Conservation (phyloP, 73 alveolate species). For the Loxodes magnus region DNA sequence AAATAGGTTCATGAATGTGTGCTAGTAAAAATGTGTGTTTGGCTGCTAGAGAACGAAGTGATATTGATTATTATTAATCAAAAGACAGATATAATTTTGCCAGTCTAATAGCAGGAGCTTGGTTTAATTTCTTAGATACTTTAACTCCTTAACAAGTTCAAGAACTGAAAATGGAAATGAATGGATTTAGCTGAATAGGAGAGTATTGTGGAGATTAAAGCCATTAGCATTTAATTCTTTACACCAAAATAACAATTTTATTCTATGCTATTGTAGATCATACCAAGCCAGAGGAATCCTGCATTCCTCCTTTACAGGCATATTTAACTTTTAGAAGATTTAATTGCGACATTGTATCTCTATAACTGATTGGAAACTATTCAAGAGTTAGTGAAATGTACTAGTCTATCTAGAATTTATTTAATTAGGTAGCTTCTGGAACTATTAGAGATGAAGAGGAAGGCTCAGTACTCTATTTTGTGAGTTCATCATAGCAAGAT, state of each 20-base stretch:
- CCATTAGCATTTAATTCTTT: constrained; percentile 69
- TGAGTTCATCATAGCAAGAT: background rate
- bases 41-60: constrained; percentile 48
- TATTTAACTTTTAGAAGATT: constrained; percentile 40
- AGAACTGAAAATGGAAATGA: constrained; percentile 49
- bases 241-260: constrained; percentile 45
- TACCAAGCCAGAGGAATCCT: constrained; percentile 46
- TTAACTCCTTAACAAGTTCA: constrained; percentile 28
- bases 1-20: constrained; percentile 61
- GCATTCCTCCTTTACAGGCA: constrained; percentile 48
- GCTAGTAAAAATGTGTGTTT: constrained; percentile 77
- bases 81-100: constrained; percentile 61
- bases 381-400: constrained; percentile 50
- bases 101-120: constrained; percentile 52
- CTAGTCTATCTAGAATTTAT: constrained; percentile 32
- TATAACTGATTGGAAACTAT: constrained; percentile 44
- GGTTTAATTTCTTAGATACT: constrained; percentile 59
- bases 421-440: constrained; percentile 46
- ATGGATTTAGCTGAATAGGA: constrained; percentile 69
- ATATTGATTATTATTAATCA: constrained; percentile 38
- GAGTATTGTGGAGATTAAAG: constrained; percentile 79
- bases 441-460: constrained; percentile 66
- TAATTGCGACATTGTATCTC: constrained; percentile 50
- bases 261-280: constrained; percentile 62
- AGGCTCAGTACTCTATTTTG: constrained; percentile 81